Conservation (phyloP, 108 stramenopile genomes). For the Asterionellopsis glacialis region DNA sequence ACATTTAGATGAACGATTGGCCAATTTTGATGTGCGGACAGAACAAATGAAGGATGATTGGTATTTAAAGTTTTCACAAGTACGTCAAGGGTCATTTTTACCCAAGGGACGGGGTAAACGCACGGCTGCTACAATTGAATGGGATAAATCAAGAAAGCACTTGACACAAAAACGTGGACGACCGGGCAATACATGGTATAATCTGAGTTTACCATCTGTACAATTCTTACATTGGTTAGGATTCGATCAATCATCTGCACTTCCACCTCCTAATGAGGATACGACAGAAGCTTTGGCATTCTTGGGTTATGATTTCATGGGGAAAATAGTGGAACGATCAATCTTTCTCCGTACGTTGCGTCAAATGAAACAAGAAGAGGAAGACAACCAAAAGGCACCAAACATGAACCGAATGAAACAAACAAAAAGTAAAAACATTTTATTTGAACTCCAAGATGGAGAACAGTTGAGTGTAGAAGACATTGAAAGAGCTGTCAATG, state of each 20-base stretch:
- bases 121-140: conserved; percentile 35
- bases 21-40: conserved; percentile 77
- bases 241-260: conserved; percentile 48
- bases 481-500: conserved; percentile 44
- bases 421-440: not conserved
- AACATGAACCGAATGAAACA: not conserved
- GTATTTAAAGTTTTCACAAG: conserved; percentile 63
- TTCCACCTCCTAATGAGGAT: conserved; percentile 66
- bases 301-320: conserved; percentile 76
- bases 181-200: conserved; percentile 38
- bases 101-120: conserved; percentile 5
- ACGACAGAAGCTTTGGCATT: conserved; percentile 75
- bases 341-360: conserved; percentile 21
- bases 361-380: not conserved
- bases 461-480: conserved; percentile 51
- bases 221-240: conserved; percentile 83
- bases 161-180: conserved; percentile 30
- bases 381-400: not conserved
- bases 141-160: conserved; percentile 23
- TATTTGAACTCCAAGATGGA: conserved; percentile 46
- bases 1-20: conserved; percentile 51
- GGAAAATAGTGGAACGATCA: conserved; percentile 77
- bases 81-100: conserved; percentile 68
- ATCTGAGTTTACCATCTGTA: conserved; percentile 40
- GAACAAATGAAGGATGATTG: conserved; percentile 54